Base-by-base conservation (phyloP, 2,329 filamentous ascomycete species). In the Cladosporium sp. region DNA sequence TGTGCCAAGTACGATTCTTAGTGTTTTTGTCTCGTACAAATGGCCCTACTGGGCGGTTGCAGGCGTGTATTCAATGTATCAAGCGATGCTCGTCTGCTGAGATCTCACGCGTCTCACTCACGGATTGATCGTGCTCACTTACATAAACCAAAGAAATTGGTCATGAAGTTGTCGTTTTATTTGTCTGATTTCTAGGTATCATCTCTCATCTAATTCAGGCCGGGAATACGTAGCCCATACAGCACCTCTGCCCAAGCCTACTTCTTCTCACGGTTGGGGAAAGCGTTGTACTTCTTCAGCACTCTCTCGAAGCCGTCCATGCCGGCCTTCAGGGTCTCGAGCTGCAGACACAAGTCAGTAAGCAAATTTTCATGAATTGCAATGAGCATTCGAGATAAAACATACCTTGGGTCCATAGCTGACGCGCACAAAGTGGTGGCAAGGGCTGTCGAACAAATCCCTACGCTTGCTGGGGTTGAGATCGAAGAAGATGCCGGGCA, bases 401-500 rank as follows among this genome's bases (percentile, higher is more conserved):
- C 54, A 24, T 57, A 57, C 54, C 56, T 82, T 86, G 3, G 91
- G 91, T 0, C 91, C 91, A 70, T 94, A 96, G 57, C 87, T 91
- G 66, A 95, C 82, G 53, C 91, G 83, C 25, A 95, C 89, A 71
- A 93, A 95, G 76, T 94, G 77, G 75, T 97, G 93, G 75, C 93
- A 97, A 59, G 93, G 93, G 65, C 85, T 90, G 76, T 97, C 93
- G 65, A 97, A 97, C 65, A 97, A 75, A 73, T 97, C 93, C 71
- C 93, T 83, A 63, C 93, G 83, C 73, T 91, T 88, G 35, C 89
- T 88, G 3, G 93, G 93, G 77, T 97, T 97, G 63, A 97, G 76
- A 69, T 97, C 93, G 73, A 97, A 97, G 82, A 97, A 97, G 74
- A 97, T 97, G 60, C 93, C 93, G 0, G 93, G 93, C 4, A 97